These are phyloP conservation scores for Suillus clintonianus DNA, from an alignment of 768 basidiomycete species.

Conservation along the genomic window DNA sequence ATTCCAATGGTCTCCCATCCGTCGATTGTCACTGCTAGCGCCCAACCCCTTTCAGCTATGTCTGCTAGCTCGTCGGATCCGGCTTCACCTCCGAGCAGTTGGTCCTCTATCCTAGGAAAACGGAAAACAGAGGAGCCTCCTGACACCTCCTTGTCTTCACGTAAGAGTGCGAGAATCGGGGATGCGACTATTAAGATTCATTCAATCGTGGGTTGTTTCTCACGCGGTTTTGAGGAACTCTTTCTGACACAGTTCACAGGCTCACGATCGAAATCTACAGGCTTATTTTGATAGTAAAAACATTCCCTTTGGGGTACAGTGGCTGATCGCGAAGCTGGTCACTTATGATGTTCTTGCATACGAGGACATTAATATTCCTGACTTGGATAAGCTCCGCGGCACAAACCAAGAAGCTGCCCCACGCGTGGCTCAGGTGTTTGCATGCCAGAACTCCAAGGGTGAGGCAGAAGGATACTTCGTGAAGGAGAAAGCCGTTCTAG, in stretches of 20 bases:
- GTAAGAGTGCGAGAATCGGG: background rate
- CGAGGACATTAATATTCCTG: slow-evolving; percentile 29
- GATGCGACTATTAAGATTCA: background rate
- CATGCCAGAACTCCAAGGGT: background rate
- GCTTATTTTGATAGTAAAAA: slow-evolving; percentile 25
- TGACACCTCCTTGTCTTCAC: background rate
- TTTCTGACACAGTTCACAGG: slow-evolving; percentile 4
- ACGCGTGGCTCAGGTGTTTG: slow-evolving; percentile 19
- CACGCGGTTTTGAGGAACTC: background rate
- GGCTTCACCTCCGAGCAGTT: slow-evolving; percentile 10
- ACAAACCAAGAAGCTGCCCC: slow-evolving; percentile 36
- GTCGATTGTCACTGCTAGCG: too few relatives aligned
- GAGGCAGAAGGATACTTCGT: slow-evolving; percentile 15
- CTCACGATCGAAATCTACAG: slow-evolving; percentile 13
- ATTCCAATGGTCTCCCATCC: background rate
- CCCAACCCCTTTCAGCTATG: background rate
- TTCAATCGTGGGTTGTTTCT: background rate
- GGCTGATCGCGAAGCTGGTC: slow-evolving; percentile 51
- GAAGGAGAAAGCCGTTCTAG: slow-evolving; percentile 13
- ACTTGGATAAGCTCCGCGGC: slow-evolving; percentile 29
- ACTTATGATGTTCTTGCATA: slow-evolving; percentile 30
- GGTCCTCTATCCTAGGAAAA: slow-evolving; percentile 13
- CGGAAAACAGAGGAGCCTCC: background rate
- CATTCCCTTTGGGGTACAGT: slow-evolving; percentile 50
- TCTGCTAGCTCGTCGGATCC: background rate